Evolutionary conservation across 495 filamentous ascomycete species (phyloP), one percentile per base, ranked within the genome.

Genomic region (Amniculicola lignicola): DNA sequence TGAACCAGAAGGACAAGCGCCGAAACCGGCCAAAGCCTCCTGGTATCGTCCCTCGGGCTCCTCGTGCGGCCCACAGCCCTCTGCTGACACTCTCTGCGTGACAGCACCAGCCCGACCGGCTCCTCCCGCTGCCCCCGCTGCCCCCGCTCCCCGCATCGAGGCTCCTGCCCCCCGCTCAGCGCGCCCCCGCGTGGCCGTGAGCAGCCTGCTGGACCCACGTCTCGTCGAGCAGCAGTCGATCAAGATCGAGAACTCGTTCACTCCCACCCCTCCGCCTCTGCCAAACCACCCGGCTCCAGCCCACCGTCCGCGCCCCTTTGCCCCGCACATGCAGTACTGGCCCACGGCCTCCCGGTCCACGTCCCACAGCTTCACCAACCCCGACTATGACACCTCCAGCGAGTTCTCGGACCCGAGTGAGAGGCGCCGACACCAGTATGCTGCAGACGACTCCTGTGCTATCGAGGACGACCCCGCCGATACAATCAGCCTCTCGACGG

Each of bases 1-100:
- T 90, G 75, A 73, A 75, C 3, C 75, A 80, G 37, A 93, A 91
- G 70, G 82, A 89, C 23, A 76, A 79, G 45, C 87, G 82, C 65
- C 63, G 67, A 7, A 48, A 57, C 1, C 49, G 66, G 11, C 11
- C 63, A 9, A 62, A 61, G 37, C 22, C 51, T 15, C 29, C 57
- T 15, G 61, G 66, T 69, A 67, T 16, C 29, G 33, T 22, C 19
- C 29, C 28, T 15, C n/a, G n/a, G n/a, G n/a, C n/a, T n/a, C n/a
- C n/a, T n/a, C n/a, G n/a, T n/a, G n/a, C n/a, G n/a, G 15, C 19
- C 48, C 22, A 19, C 18, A 1, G 16, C 6, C 21, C 19, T 21
- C 27, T 36, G 16, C 7, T 9, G 18, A 16, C 16, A 27, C 22
- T 12, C 38, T 37, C 12, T 15, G 31, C 29, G 56, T 56, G 45